Percentiles rank a stretch among this genome's conserved stretches.
phyloP scores from a whole-genome alignment of 2,329 filamentous ascomycete species.

The Venturia carpophila region DNA sequence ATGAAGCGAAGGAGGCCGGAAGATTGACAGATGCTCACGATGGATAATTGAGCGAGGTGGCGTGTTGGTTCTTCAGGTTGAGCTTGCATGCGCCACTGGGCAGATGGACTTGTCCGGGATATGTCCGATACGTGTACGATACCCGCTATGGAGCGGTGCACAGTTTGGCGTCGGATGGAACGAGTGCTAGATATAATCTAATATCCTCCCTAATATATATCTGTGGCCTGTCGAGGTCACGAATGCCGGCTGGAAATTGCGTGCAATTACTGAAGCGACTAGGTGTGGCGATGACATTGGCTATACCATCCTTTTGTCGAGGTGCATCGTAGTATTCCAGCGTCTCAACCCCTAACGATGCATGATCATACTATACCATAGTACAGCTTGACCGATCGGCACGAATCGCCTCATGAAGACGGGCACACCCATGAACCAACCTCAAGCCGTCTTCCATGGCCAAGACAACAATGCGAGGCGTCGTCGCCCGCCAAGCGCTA shows the following conservation, averaged over 20 bases:
- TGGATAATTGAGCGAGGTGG: neutral
- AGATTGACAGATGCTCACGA: neutral
- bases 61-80: neutral
- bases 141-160: neutral
- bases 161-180: neutral
- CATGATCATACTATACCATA: neutral
- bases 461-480: neutral
- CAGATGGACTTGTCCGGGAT: neutral
- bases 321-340: too few relatives aligned
- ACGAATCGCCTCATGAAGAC: neutral
- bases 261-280: neutral
- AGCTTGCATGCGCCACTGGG: neutral
- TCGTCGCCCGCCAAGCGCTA: neutral
- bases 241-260: neutral
- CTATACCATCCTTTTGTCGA: too few relatives aligned
- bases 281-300: too few relatives aligned
- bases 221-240: neutral
- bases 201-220: neutral
- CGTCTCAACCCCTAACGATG: neutral
- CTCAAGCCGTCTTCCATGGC: neutral
- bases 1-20: slow-evolving; percentile 21
- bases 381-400: neutral
- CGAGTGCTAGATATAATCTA: neutral
- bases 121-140: slow-evolving; percentile 2
- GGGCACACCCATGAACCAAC: neutral